Base-by-base conservation (phyloP, 257 asterid species). In the Fraxinus pennsylvanica region DNA sequence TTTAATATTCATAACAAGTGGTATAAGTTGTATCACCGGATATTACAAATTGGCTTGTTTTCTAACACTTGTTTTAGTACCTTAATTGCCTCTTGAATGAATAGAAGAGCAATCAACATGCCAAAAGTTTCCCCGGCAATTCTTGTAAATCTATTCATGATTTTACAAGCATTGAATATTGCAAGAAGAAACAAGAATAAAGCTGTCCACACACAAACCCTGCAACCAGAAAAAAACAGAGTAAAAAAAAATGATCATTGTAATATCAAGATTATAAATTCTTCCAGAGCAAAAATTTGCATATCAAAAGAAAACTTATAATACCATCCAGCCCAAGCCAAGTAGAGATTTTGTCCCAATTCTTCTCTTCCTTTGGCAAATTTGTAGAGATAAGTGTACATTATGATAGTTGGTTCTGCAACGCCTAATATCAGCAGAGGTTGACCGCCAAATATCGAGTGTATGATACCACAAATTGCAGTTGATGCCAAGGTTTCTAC, bases 151-250 rank as follows among this genome's bases (percentile, higher is more conserved):
- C 86, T 73, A 54, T 68, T 81, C 74, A 87, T 82, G 57, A 89
- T 77, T 39, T 65, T 74, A 43, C 89, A 79, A 6, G 85, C 88
- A 32, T 87, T 85, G 71, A 85, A 87, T 47, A 82, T 87, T 45
- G 92, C 90, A n/a, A 89, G 87, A 39, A 89, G 82, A 77, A 87
- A 80, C 82, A 88, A 39, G 45, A 86, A 22, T 9, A 88, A 9
- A 30, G 92, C 81, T 12, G 92, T 85, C 90, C 89, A 88, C 10
- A 88, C 90, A 83, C 92, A 88, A 68, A 88, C 84, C 92, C 92
- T 45, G 76, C 78, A 76, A 45, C 19, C 75, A 38, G 29, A 57
- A 12, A 3, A 25, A 43, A 63, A 41, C 43, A 4, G 5, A 54
- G 0, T 19, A n/a, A 54, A 54, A 54, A 54, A 1, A 21, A 21